Evolutionary conservation across 2,329 filamentous ascomycete genomes (phyloP).

Genomic region (Ophiocordyceps australis): DNA sequence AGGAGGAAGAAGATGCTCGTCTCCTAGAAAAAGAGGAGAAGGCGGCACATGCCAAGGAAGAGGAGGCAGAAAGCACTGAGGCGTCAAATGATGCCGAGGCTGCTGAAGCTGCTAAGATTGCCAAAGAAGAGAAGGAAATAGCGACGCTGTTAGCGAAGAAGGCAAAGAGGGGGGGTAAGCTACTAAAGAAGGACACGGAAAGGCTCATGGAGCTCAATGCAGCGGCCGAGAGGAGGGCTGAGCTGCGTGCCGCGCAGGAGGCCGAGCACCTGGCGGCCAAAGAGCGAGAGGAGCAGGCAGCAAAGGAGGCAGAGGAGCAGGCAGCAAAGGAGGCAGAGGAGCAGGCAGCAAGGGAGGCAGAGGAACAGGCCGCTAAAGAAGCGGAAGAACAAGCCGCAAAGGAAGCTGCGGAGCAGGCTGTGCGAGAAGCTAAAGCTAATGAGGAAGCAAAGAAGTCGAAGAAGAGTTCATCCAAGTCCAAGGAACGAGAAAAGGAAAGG

Average conservation of each 20-base stretch:
- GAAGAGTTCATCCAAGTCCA: constrained; percentile 16
- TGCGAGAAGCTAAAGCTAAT: constrained; percentile 17
- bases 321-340: constrained; percentile 10
- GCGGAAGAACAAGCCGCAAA: constrained; percentile 6
- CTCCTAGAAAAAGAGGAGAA: constrained; percentile 10
- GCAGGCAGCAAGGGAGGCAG: constrained; percentile 14
- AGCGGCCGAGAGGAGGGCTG: constrained; percentile 15
- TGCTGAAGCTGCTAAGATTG: constrained; percentile 7
- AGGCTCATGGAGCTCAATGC: constrained; percentile 19
- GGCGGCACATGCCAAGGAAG: too few relatives aligned
- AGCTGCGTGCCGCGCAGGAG: background rate
- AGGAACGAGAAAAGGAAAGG: constrained; percentile 13
- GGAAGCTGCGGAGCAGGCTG: constrained; percentile 6
- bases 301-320: constrained; percentile 10
- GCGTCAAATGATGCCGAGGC: constrained; percentile 6
- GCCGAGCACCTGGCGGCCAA: constrained; percentile 15
- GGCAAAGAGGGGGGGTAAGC: constrained; percentile 25
- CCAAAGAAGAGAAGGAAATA: constrained; percentile 18
- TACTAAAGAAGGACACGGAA: constrained; percentile 25
- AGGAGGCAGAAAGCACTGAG: too few relatives aligned
- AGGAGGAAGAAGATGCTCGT: constrained; percentile 12
- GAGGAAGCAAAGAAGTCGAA: constrained; percentile 19
- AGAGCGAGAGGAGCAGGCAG: constrained; percentile 15
- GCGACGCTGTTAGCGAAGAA: constrained; percentile 26
- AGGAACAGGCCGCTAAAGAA: constrained; percentile 19